A percentile compares a stretch with the other conserved stretches of the same genome.
These are phyloP conservation scores for Ziziphus jujuba DNA, from an alignment of 306 rosid genomes.

Conservation along the genomic window DNA sequence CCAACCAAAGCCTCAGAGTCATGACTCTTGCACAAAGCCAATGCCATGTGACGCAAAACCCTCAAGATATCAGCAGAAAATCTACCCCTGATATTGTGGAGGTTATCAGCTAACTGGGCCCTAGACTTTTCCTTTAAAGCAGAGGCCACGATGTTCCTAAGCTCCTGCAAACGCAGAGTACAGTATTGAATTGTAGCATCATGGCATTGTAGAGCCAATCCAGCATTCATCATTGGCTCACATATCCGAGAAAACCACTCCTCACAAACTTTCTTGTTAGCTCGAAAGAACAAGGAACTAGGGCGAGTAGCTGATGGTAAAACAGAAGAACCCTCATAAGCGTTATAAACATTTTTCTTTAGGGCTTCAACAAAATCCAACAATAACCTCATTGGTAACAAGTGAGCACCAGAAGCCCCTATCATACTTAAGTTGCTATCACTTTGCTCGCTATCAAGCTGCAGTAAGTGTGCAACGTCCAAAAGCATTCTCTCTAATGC, in stretches of 20 bases:
- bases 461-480: conserved; percentile 79
- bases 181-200: conserved; percentile 89
- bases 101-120: conserved; percentile 59
- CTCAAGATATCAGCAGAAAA: conserved; percentile 62
- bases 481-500: conserved; percentile 94
- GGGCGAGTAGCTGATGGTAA: conserved; percentile 73
- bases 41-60: conserved; percentile 73
- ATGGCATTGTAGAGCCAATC: conserved; percentile 84
- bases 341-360: conserved; percentile 93
- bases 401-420: conserved; percentile 92
- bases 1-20: conserved; percentile 87
- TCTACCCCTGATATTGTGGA: conserved; percentile 54
- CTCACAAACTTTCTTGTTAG: conserved; percentile 94
- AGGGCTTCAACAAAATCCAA: conserved; percentile 89
- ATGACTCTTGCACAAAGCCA: conserved; percentile 75
- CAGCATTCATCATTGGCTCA: conserved; percentile 99
- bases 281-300: conserved; percentile 91
- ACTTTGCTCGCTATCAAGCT: conserved; percentile 81
- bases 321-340: conserved; percentile 89
- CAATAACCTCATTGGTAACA: conserved; percentile 87
- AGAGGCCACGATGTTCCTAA: conserved; percentile 59
- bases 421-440: conserved; percentile 93
- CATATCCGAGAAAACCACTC: conserved; percentile 99
- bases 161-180: conserved; percentile 78
- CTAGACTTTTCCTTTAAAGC: conserved; percentile 74